A percentile compares a stretch with the other conserved stretches of the same genome.
These are phyloP conservation scores for Monosporascus sp. DNA, from an alignment of 2,329 filamentous ascomycete species.

Conservation along the genomic window DNA sequence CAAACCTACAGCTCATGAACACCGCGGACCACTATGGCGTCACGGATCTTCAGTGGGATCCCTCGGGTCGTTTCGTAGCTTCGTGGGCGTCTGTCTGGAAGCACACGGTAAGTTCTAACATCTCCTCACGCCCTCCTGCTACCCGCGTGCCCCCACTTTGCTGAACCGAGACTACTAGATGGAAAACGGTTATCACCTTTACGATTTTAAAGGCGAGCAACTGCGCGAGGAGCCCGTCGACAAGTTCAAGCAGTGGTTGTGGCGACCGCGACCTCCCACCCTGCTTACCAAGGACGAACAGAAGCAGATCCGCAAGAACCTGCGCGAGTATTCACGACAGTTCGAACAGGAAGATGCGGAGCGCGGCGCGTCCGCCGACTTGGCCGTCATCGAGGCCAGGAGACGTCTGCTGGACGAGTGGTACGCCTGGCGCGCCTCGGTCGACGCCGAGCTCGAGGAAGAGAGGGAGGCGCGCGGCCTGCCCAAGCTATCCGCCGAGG, in stretches of 20 bases:
- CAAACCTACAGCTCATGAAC: constrained; percentile 93
- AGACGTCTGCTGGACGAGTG: constrained; percentile 82
- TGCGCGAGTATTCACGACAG: constrained; percentile 88
- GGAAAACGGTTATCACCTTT: constrained; percentile 98
- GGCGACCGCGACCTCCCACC: constrained; percentile 88
- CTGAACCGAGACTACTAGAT: constrained; percentile 53
- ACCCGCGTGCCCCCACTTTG: not conserved
- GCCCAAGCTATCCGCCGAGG: constrained; percentile 59
- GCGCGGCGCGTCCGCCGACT: constrained; percentile 88
- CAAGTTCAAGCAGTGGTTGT: constrained; percentile 96
- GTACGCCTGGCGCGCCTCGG: constrained; percentile 72
- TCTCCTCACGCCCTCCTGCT: not conserved
- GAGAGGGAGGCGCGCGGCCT: constrained; percentile 66
- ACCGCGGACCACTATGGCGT: constrained; percentile 94
- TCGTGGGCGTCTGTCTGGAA: constrained; percentile 95
- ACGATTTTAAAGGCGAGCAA: constrained; percentile 88
- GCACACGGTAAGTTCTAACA: constrained; percentile 66
- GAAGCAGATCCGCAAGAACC: constrained; percentile 95
- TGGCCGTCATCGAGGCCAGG: constrained; percentile 85
- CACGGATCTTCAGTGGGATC: constrained; percentile 97
- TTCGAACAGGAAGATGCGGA: constrained; percentile 96
- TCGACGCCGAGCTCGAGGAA: constrained; percentile 66
- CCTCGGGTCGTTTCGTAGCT: constrained; percentile 88
- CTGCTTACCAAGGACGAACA: constrained; percentile 95
- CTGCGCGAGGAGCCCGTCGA: constrained; percentile 89